Evolutionary conservation across 208 protist species (phyloP).

Genomic region (Acanthamoeba rhysodes): DNA sequence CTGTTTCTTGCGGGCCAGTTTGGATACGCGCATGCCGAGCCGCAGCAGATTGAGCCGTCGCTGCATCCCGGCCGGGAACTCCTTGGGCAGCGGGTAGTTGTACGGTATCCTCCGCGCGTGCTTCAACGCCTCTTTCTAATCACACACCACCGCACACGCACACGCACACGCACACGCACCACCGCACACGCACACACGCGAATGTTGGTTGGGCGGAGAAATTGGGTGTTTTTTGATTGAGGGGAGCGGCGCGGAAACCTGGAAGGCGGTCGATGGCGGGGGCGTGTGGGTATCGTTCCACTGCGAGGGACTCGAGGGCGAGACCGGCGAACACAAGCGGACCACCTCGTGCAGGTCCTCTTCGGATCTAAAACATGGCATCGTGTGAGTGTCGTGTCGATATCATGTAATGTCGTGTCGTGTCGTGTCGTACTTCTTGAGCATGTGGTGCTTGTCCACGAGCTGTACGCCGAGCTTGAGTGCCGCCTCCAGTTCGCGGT

Average conservation of each 20-base stretch:
- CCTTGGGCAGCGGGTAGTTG: conserved; percentile 23
- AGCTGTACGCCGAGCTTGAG: conserved; percentile 16
- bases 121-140: conserved; percentile 26
- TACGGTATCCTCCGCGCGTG: conserved; percentile 32
- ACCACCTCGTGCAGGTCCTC: background rate
- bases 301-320: background rate
- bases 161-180: background rate
- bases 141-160: background rate
- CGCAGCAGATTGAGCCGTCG: background rate
- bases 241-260: background rate
- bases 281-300: background rate
- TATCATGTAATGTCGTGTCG: background rate
- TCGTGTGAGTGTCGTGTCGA: background rate
- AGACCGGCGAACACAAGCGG: conserved; percentile 1
- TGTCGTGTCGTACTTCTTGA: background rate
- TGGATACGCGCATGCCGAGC: background rate
- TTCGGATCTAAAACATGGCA: background rate
- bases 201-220: too few relatives aligned
- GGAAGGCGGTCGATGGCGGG: background rate
- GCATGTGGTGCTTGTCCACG: conserved; percentile 1
- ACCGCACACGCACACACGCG: background rate
- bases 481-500: background rate
- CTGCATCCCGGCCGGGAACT: background rate
- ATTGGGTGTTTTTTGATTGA: background rate
- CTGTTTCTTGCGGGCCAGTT: conserved; percentile 42